Percentiles rank a stretch among this genome's conserved stretches.
Evolutionary conservation across 305 asterid species (phyloP).

Genomic region (Rubia occidens): DNA sequence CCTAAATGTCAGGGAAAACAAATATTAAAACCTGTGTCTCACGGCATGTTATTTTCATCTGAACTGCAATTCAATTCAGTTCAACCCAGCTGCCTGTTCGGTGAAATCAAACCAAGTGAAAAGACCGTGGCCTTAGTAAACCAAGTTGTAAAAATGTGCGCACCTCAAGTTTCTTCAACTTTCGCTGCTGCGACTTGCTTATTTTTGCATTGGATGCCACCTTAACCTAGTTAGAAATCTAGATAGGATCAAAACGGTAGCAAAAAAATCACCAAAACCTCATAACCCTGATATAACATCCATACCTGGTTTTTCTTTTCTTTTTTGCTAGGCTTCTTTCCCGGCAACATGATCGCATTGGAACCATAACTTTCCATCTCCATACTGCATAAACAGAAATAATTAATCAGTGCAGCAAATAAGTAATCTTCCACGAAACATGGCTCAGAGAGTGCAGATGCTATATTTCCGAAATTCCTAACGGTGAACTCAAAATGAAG

Average conservation of each 20-base stretch:
- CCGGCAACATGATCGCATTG: slow-evolving; percentile 41
- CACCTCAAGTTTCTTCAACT: slow-evolving; percentile 71
- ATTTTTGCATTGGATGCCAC: slow-evolving; percentile 32
- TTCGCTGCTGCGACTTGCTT: slow-evolving; percentile 71
- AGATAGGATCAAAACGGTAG: neutral
- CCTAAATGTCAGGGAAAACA: slow-evolving; percentile 34
- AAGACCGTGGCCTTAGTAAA: neutral
- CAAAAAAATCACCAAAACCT: neutral
- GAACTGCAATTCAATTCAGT: neutral
- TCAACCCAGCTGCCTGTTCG: neutral
- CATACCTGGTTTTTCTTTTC: slow-evolving; percentile 41
- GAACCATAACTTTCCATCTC: slow-evolving; percentile 22
- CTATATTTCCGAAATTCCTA: too few species aligned
- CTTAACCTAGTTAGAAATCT: slow-evolving; percentile 30
- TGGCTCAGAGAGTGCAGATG: neutral
- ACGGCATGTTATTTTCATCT: too few species aligned
- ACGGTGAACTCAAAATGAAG: too few species aligned
- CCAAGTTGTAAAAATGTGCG: slow-evolving; percentile 12
- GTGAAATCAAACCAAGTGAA: neutral
- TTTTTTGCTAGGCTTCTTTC: slow-evolving; percentile 42
- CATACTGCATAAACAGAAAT: neutral
- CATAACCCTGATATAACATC: neutral
- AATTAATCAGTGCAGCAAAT: neutral
- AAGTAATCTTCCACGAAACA: neutral
- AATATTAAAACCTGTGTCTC: slow-evolving; percentile 16